Base-by-base conservation (phyloP, 805 yeast genomes). In the Maudiozyma saulgeensis region DNA sequence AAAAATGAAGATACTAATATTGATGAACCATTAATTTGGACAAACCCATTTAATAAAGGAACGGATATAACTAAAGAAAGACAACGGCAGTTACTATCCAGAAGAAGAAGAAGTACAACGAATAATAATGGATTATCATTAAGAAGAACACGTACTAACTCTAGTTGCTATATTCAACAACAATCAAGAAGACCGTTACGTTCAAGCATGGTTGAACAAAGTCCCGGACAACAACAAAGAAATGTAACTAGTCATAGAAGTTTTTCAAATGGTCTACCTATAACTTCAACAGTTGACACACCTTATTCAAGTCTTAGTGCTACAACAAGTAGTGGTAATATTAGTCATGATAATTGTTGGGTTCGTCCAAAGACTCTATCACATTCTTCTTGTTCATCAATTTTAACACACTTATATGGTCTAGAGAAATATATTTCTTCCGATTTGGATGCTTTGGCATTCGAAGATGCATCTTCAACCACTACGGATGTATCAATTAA, bases 361-460 rank as follows among this genome's bases (percentile, higher is more conserved):
- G 38, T 37, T 7, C 42, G 44, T 42, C 52, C 52, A 19, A 49
- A 32, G 40, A 8, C 41, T 5, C 39, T 49, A 7, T 51, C 60
- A 7, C 51, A 54, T 13, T 55, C 59, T 15, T 56, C 61, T 6
- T 51, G 55, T 35, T 48, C 50, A 32, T 48, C 57, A 1, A 60
- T 62, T 32, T 59, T 64, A 11, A 53, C 65, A 9, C 67, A 62
- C 42, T 44, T 62, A 16, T 62, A 56, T 47, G 59, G 65, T 18
- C 46, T 62, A 38, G 67, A 62, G 47, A 55, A 60, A 32, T 61
- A 60, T 49, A 63, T 62, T 23, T 49, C 62, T 6, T 52, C 59
- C 4, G 65, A 58, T 34, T 51, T 62, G 41, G 67, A 62, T 43
- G 59, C 59, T 16, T 37, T 56, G 26, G 42, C 42, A 23, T 15